Evolutionary conservation across 331 rosid genomes (phyloP).

Genomic region (Acacia pycnantha): DNA sequence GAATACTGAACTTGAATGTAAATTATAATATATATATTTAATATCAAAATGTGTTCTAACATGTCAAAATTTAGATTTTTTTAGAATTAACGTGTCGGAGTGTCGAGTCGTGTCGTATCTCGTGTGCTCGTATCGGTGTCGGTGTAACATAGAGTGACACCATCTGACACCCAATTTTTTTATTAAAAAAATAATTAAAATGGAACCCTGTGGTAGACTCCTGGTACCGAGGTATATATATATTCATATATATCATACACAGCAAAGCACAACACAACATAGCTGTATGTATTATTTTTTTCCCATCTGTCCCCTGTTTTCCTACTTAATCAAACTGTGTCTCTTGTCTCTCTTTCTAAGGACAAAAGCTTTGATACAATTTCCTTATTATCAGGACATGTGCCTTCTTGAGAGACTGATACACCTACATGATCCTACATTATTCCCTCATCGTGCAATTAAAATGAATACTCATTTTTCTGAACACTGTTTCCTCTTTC

Average conservation of each 20-base stretch:
- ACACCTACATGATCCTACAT: neutral
- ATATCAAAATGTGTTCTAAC: too few species aligned
- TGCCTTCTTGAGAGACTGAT: neutral
- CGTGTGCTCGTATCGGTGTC: too few species aligned
- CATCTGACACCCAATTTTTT: constrained; percentile 18
- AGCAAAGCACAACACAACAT: neutral
- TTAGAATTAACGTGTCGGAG: too few species aligned
- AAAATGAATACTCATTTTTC: neutral
- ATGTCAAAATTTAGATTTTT: too few species aligned
- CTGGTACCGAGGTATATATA: constrained; percentile 29
- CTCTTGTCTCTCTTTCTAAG: constrained; percentile 39
- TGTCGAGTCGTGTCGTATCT: too few species aligned
- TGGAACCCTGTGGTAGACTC: constrained; percentile 33
- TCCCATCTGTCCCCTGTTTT: constrained; percentile 4
- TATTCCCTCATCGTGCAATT: neutral
- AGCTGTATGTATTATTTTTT: constrained; percentile 19
- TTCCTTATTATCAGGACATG: neutral
- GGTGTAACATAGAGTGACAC: too few species aligned
- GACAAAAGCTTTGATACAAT: constrained; percentile 24
- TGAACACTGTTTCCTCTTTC: neutral
- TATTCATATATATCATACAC: neutral
- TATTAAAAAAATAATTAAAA: constrained; percentile 16
- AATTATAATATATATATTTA: too few species aligned
- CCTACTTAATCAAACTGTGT: constrained; percentile 9
- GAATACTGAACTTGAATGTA: too few species aligned